A percentile compares a stretch with the other conserved stretches of the same genome.
Conservation (phyloP, 2,329 filamentous ascomycete genomes). For the Ramularia collo-cygni region DNA sequence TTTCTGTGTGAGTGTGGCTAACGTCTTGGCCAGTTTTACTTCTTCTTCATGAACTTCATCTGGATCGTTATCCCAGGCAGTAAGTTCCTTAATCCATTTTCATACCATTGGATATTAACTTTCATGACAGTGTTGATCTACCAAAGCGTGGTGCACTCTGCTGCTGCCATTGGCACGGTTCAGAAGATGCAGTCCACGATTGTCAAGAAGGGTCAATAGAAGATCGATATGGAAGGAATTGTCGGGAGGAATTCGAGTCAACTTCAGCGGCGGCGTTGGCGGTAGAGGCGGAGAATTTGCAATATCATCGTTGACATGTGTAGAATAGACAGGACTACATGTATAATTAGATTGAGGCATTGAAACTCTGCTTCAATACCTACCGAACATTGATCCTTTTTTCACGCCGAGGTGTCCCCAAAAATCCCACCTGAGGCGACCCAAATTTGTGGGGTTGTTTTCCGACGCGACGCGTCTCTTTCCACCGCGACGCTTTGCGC, state of each 20-base stretch:
- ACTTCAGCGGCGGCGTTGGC: slow-evolving; percentile 5
- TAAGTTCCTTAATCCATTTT: slow-evolving; percentile 32
- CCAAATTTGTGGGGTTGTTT: not conserved
- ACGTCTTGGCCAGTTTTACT: slow-evolving; percentile 41
- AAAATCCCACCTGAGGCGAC: not conserved
- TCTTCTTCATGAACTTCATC: slow-evolving; percentile 59
- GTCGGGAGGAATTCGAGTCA: not conserved
- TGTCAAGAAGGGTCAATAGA: slow-evolving; percentile 19
- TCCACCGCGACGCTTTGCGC: not conserved
- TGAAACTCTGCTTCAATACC: no score
- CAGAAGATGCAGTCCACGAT: slow-evolving; percentile 14
- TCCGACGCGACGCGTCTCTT: not conserved
- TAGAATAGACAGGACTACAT: no score
- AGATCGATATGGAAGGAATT: not conserved
- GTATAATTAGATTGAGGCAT: no score
- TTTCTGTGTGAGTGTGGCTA: no score
- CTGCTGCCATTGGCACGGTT: slow-evolving; percentile 19
- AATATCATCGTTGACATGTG: no score
- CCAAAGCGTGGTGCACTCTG: slow-evolving; percentile 19
- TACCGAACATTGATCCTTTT: no score
- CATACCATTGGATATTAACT: slow-evolving; percentile 6
- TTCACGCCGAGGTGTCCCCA: no score
- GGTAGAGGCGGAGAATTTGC: no score
- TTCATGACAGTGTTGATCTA: slow-evolving; percentile 22
- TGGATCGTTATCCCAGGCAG: slow-evolving; percentile 57